A percentile compares a stretch with the other conserved stretches of the same genome.
These are phyloP conservation scores for Amphibolis antarctica DNA, from an alignment of 106 monocot genomes.

Conservation along the genomic window DNA sequence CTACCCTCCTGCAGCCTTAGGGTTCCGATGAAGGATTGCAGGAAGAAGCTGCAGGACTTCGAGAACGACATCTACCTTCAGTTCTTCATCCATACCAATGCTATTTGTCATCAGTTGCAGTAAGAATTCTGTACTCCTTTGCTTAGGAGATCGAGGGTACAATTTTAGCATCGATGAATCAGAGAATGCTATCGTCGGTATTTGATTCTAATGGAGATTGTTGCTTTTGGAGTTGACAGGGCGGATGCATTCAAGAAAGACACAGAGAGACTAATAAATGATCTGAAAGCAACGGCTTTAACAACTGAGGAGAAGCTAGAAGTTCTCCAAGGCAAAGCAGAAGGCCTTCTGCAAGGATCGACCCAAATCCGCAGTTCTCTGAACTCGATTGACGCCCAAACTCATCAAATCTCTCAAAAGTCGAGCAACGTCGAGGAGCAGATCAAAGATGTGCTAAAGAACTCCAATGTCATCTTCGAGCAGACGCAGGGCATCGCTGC, in stretches of 20 bases:
- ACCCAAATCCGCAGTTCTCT: slow-evolving; percentile 42
- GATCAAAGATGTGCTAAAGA: slow-evolving; percentile 41
- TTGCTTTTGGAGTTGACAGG: slow-evolving; percentile 19
- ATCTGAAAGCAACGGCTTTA: slow-evolving; percentile 37
- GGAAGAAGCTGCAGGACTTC: slow-evolving; percentile 50
- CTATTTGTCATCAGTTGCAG: slow-evolving; percentile 87
- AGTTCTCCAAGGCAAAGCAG: slow-evolving; percentile 36
- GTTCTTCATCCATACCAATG: slow-evolving; percentile 70
- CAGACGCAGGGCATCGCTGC: slow-evolving; percentile 43
- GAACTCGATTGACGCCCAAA: slow-evolving; percentile 35
- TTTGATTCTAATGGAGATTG: neutral
- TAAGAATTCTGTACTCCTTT: neutral
- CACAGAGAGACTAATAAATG: slow-evolving; percentile 69
- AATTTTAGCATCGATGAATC: too few species aligned
- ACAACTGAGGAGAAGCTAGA: slow-evolving; percentile 50
- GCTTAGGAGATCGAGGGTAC: too few species aligned
- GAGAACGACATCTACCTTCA: slow-evolving; percentile 59
- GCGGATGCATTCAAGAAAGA: slow-evolving; percentile 59
- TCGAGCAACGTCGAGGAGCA: slow-evolving; percentile 36
- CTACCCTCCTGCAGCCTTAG: slow-evolving; percentile 40
- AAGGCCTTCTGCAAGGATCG: slow-evolving; percentile 41
- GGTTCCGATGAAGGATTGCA: slow-evolving; percentile 40
- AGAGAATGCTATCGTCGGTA: neutral
- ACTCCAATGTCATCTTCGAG: slow-evolving; percentile 48
- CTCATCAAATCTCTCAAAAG: slow-evolving; percentile 25